Base-by-base conservation (phyloP, 306 rosid species). In the Vigna reflexopilosa region DNA sequence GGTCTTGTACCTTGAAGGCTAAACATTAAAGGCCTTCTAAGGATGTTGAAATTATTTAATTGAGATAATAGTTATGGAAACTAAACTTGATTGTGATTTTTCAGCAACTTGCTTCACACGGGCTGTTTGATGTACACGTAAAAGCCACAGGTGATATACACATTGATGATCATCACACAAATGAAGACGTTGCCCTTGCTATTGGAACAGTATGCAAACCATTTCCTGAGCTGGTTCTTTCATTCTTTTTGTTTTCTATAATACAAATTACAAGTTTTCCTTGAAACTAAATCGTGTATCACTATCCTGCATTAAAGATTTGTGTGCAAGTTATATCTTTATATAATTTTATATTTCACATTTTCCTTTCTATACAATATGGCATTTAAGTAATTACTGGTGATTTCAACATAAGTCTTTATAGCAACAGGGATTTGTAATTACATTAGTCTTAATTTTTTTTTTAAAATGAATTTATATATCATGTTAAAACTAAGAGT, bases 61-160 rank as follows among this genome's bases (percentile, higher is more conserved):
- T 22, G 12, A 51, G 34, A 12, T 44, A 48, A 3, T 42, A 22
- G 32, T 75, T 75, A 34, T 10, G 9, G 14, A 45, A 70, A 55
- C 75, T 62, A 75, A 83, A 62, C 74, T 24, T 75, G 84, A 22
- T 72, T 79, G 51, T 71, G 36, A 13, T 44, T 69, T 75, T 64
- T 61, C 79, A 93, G 98, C 97, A 93, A 93, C 93, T 93, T 74
- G 91, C 98, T 64, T 93, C 98, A 28, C 98, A 93, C 42, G 98
- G 97, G 79, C 76, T 93, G 86, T 90, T 93, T 2, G 90, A 93
- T 22, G 93, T 93, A 59, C 96, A 88, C 57, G 90, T 90, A 62
- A 88, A 80, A 91, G 97, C 98, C 44, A 87, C 86, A 1, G 98
- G 98, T 45, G 97, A 93, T 78, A 77, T 73, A 72, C 96, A 93